A percentile compares a stretch with the other conserved stretches of the same genome.
Conservation (phyloP, 2,329 filamentous ascomycete species). For the Ophiostoma ulmi region DNA sequence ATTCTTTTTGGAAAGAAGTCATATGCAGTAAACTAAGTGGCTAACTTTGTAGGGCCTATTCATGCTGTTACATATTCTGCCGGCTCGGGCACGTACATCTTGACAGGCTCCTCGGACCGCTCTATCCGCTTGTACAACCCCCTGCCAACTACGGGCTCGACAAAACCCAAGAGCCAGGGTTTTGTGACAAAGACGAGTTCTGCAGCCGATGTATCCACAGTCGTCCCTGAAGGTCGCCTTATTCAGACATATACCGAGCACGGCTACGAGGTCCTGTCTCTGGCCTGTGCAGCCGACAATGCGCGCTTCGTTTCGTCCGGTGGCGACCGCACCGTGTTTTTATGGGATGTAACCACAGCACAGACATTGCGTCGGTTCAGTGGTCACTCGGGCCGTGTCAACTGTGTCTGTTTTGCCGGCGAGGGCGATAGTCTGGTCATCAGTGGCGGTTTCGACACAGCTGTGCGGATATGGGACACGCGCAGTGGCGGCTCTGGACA, state of each 20-base stretch:
- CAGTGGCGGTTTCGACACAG: slow-evolving; percentile 69
- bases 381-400: slow-evolving; percentile 66
- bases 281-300: slow-evolving; percentile 71
- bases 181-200: slow-evolving; percentile 26
- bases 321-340: slow-evolving; percentile 83
- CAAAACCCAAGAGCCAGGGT: slow-evolving; percentile 14
- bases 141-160: slow-evolving; percentile 40
- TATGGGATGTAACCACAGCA: slow-evolving; percentile 88
- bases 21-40: not conserved
- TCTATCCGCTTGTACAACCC: slow-evolving; percentile 83
- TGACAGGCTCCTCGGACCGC: slow-evolving; percentile 82
- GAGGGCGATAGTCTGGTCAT: slow-evolving; percentile 68
- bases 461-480: slow-evolving; percentile 70
- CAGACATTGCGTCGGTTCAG: slow-evolving; percentile 71
- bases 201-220: slow-evolving; percentile 36
- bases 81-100: slow-evolving; percentile 67
- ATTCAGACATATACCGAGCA: slow-evolving; percentile 88
- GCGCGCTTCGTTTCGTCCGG: slow-evolving; percentile 79
- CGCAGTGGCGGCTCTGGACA: slow-evolving; percentile 38
- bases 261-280: slow-evolving; percentile 83
- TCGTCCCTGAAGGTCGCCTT: slow-evolving; percentile 48
- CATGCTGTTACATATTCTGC: slow-evolving; percentile 70
- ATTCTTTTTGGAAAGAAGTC: not conserved
- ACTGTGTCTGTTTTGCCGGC: slow-evolving; percentile 73
- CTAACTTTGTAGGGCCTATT: slow-evolving; percentile 53